These are phyloP conservation scores for Achlya hypogyna DNA, from an alignment of 352 stramenopile species.

Conservation along the genomic window DNA sequence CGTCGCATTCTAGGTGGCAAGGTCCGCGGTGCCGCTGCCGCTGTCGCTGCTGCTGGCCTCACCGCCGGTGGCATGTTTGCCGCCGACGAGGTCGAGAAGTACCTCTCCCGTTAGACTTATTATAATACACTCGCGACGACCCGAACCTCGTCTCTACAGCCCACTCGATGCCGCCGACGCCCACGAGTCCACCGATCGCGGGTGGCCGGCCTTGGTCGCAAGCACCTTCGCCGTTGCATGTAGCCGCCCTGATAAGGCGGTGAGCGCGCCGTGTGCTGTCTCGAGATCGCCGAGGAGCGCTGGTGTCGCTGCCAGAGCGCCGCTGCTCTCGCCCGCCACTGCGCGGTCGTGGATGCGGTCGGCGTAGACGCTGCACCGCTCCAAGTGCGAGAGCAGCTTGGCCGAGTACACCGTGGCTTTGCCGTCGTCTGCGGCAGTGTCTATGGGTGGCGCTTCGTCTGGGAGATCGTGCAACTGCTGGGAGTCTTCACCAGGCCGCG, in stretches of 20 bases:
- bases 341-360: constrained; percentile 34
- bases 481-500: constrained; percentile 43
- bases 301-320: not conserved
- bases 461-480: constrained; percentile 31
- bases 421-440: not conserved
- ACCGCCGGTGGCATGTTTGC: constrained; percentile 11
- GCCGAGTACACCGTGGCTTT: constrained; percentile 34
- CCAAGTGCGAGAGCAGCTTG: constrained; percentile 61
- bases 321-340: not conserved
- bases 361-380: constrained; percentile 44
- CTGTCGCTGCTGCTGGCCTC: constrained; percentile 9
- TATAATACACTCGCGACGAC: not conserved
- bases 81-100: constrained; percentile 16
- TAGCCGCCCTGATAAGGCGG: not conserved
- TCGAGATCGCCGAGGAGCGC: not conserved
- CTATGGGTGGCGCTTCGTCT: constrained; percentile 23
- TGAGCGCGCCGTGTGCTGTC: not conserved
- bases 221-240: not conserved
- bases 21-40: not conserved
- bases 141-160: not conserved
- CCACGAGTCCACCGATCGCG: not conserved
- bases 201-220: not conserved
- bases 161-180: not conserved
- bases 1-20: constrained; percentile 8
- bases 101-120: not conserved